Evolutionary conservation across 2,329 filamentous ascomycete genomes (phyloP), one percentile per base, ranked within the genome.

Genomic region (Podosphaera leucotricha): DNA sequence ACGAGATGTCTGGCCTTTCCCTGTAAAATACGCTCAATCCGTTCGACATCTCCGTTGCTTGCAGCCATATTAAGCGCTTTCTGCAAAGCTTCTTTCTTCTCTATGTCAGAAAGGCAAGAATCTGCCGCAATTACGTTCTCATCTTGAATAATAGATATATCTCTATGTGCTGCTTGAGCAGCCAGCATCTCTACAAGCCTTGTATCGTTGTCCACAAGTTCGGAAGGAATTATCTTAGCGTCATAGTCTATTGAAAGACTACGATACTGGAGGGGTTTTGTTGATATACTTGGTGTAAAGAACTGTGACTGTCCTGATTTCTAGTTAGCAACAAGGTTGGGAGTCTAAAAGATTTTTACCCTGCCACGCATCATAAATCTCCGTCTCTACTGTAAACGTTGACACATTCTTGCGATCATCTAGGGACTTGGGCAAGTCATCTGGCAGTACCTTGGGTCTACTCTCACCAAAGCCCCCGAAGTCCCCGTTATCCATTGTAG

Each of bases 301-400:
- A 93, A 93, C 63, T 94, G 86, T 38, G 87, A 93, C 68, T 94
- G 84, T 51, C 87, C 87, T 94, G 24, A 41, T 43, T 47, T 46
- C 37, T 52, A 30, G 38, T 47, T 43, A 16, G 51, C 45, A 50
- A 43, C 42, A 44, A 44, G 21, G 33, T 21, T 30, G 39, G 11
- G 24, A 8, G 43, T 18, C 28, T 40, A 38, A 38, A 38, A 24
- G 24, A 19, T 18, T 38, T 47, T 30, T 60, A 79, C 87, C 87
- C 77, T 95, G 85, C 90, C 90, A 98, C 53, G 84, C 90, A 70
- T 98, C 90, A 61, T 95, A 98, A 65, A 94, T 84, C 66, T 95
- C 90, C 36, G 86, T 93, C 66, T 95, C 90, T 35, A 70, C 68
- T 45, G 80, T 70, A 50, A 77, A 71, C 22, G 66, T 67, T 3